Evolutionary conservation across 495 filamentous ascomycete species (phyloP).

Genomic region (Tetracladium setigerum): DNA sequence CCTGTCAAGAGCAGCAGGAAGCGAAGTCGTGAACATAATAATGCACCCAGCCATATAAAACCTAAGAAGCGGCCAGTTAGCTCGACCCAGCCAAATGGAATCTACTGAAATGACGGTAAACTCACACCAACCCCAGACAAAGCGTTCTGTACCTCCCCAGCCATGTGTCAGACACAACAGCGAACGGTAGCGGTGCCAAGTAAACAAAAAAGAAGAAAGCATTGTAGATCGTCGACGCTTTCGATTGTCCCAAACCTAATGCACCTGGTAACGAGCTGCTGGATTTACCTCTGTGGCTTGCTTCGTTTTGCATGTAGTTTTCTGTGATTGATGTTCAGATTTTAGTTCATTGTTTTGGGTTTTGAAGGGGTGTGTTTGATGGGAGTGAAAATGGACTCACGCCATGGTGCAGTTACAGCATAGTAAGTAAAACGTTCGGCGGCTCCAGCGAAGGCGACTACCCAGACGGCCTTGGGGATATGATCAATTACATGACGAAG

Average conservation of each 20-base stretch:
- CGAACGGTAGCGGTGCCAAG: conserved; percentile 22
- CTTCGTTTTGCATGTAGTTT: neutral
- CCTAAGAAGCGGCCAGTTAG: too few relatives aligned
- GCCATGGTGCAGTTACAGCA: neutral
- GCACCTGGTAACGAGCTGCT: conserved; percentile 24
- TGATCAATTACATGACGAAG: neutral
- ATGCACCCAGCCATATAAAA: conserved; percentile 43
- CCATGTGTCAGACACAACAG: conserved; percentile 25
- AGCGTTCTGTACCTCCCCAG: conserved; percentile 25
- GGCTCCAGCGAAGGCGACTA: neutral
- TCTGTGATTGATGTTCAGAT: too few relatives aligned
- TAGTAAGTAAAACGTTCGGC: neutral
- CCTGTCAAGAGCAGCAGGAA: conserved; percentile 39
- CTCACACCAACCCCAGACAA: conserved; percentile 19
- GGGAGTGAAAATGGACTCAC: too few relatives aligned
- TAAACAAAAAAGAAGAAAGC: conserved; percentile 42
- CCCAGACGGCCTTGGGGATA: neutral
- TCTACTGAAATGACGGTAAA: neutral
- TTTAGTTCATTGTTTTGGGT: too few relatives aligned
- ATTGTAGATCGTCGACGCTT: conserved; percentile 41
- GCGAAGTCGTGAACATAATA: conserved; percentile 40
- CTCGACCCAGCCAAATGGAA: neutral
- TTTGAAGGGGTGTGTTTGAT: too few relatives aligned
- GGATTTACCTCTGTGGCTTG: too few relatives aligned
- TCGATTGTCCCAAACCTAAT: conserved; percentile 33